Evolutionary conservation across 2,329 filamentous ascomycete species (phyloP).

Genomic region (Penicillium sp.): DNA sequence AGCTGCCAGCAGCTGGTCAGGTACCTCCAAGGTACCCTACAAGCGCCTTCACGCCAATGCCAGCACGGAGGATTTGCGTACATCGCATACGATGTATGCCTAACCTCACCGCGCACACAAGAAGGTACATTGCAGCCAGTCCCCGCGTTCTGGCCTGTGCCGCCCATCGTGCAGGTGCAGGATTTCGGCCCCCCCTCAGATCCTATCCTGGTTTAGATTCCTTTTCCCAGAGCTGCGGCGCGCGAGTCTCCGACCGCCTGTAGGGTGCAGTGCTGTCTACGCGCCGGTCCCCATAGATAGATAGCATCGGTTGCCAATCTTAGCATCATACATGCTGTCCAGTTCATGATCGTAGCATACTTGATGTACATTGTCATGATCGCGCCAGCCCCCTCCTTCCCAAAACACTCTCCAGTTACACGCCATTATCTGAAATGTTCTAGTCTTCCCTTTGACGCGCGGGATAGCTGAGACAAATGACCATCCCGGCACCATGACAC

Average conservation of each 20-base stretch:
- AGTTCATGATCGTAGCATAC: not conserved
- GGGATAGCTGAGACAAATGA: conserved; percentile 1
- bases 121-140: not conserved
- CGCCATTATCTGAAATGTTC: not conserved
- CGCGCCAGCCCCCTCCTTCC: not conserved
- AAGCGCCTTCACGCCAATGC: not conserved
- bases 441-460: not conserved
- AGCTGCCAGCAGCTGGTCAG: not conserved
- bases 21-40: conserved; percentile 1
- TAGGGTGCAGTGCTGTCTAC: not conserved
- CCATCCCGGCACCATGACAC: not conserved
- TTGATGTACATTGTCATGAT: not conserved
- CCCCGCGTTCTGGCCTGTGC: conserved; percentile 2
- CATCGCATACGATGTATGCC: not conserved
- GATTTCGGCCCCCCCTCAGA: conserved; percentile 10
- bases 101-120: not conserved
- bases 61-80: not conserved
- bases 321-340: not conserved
- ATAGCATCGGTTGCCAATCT: conserved; percentile 2
- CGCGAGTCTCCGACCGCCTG: too few species aligned
- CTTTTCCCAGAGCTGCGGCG: not conserved
- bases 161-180: conserved; percentile 12
- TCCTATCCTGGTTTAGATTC: conserved; percentile 8
- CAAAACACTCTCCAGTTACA: conserved; percentile 2
- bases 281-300: conserved; percentile 6